Base-by-base conservation (phyloP, 164 flowering plant genomes). In the Warburgia ugandensis region DNA sequence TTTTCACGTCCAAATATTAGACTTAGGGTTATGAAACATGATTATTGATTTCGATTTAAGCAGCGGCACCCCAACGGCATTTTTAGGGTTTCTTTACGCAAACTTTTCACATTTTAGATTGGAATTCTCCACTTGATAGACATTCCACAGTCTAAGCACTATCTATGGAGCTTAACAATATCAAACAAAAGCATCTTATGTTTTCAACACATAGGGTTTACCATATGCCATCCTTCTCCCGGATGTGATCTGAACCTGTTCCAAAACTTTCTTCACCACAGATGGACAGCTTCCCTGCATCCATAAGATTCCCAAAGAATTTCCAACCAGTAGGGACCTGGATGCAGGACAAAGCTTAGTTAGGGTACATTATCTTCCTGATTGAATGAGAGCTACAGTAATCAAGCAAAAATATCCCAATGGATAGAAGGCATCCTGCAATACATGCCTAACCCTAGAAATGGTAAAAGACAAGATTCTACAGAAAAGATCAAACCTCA, bases 251-350 rank as follows among this genome's bases (percentile, higher is more conserved):
- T 63, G 99, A 94, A 49, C 99, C 97, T n/a, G 99, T 94, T 55
- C 99, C 99, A 61, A 94, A 94, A 77, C 99, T 94, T 70, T 94
- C 99, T 77, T 94, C 99, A 23, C 99, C 99, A 62, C 99, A 94
- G 35, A 94, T 77, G 14, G 99, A 94, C 79, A 89, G 69, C 59
- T 81, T 84, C 26, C 84, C 97, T 39, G 90, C 89, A 78, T 94
- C 99, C 99, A 94, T 94, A 25, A 94, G 87, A 62, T 94, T 94
- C 17, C 96, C 99, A 64, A 94, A 94, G 69, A 94, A 94, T 54
- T 94, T 94, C 99, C 99, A 94, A 48, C 99, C 97, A 39, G 99
- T 94, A 11, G 99, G 99, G 19, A 94, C 97, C 99, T 94, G 71
- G 59, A 71, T 28, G 22, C 49, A 59, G 47, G 21, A 59, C 55